These are phyloP conservation scores for Quercus mongolica DNA, from an alignment of 306 rosid species.

Conservation along the genomic window DNA sequence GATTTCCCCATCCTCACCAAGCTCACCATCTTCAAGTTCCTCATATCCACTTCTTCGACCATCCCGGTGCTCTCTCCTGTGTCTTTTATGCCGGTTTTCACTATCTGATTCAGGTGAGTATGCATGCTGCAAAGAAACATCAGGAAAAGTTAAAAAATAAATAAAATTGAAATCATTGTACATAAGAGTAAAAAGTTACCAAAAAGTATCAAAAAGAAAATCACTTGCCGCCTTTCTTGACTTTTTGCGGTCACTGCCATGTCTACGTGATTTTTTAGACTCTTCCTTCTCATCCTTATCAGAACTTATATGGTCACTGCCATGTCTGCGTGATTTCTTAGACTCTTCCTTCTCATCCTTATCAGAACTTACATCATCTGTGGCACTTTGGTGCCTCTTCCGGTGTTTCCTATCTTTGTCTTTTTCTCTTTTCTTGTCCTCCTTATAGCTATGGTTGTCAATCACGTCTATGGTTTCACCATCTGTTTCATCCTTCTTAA, in stretches of 20 bases:
- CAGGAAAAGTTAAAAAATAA: slow-evolving; percentile 6
- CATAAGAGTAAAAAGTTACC: background rate
- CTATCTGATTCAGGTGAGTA: slow-evolving; percentile 89
- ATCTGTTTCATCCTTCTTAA: slow-evolving; percentile 90
- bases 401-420: slow-evolving; percentile 90
- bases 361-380: slow-evolving; percentile 78
- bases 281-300: slow-evolving; percentile 95
- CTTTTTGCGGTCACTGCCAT: slow-evolving; percentile 87
- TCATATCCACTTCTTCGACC: slow-evolving; percentile 58
- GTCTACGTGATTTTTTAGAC: slow-evolving; percentile 77
- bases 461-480: slow-evolving; percentile 60
- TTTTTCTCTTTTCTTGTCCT: slow-evolving; percentile 90
- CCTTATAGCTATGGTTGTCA: slow-evolving; percentile 68
- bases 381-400: slow-evolving; percentile 83
- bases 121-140: slow-evolving; percentile 61
- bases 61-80: slow-evolving; percentile 85
- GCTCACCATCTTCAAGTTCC: slow-evolving; percentile 98
- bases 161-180: slow-evolving; percentile 7
- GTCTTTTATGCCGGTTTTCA: slow-evolving; percentile 79
- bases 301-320: slow-evolving; percentile 48
- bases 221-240: slow-evolving; percentile 65
- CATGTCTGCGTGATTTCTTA: slow-evolving; percentile 79
- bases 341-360: slow-evolving; percentile 93
- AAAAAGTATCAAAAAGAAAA: background rate
- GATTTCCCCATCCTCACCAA: slow-evolving; percentile 86